Conservation (phyloP, 768 basidiomycete species). For the Phaeolepiota aurea region DNA sequence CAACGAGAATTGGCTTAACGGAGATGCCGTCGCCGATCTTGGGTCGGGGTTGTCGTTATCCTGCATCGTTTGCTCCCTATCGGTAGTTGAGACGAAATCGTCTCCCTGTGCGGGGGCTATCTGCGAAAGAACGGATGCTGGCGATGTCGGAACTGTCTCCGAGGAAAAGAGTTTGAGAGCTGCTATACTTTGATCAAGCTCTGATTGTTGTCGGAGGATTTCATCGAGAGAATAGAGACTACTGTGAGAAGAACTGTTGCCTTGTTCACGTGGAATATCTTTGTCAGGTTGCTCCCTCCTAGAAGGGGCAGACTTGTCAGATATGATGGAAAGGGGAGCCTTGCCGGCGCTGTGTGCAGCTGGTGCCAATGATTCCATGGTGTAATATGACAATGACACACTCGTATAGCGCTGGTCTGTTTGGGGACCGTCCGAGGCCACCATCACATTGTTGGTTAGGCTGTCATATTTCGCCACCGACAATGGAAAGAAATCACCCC, state of each 20-base stretch:
- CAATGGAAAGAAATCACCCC: neutral
- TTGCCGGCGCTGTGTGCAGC: neutral
- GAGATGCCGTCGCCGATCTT: neutral
- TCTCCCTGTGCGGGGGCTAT: too few species aligned
- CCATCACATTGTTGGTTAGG: neutral
- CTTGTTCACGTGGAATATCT: too few species aligned
- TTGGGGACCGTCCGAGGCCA: neutral
- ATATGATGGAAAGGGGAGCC: neutral
- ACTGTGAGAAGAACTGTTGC: constrained; percentile 36
- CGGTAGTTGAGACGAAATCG: neutral
- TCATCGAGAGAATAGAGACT: constrained; percentile 35
- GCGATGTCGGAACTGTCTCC: neutral
- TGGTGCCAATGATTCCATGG: constrained; percentile 9
- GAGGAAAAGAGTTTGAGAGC: constrained; percentile 40
- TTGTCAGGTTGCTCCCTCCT: too few species aligned
- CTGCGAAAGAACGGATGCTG: neutral
- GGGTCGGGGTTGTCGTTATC: neutral
- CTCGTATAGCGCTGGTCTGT: constrained; percentile 8
- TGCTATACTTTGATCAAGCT: constrained; percentile 59
- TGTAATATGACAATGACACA: constrained; percentile 18
- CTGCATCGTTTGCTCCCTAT: neutral
- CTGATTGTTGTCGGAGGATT: constrained; percentile 51
- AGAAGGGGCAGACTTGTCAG: too few species aligned
- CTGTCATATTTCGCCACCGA: neutral
- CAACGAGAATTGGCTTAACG: constrained; percentile 1